A percentile compares a stretch with the other conserved stretches of the same genome.
Conservation (phyloP, 2,329 filamentous ascomycete genomes). For the Uncinocarpus reesii region DNA sequence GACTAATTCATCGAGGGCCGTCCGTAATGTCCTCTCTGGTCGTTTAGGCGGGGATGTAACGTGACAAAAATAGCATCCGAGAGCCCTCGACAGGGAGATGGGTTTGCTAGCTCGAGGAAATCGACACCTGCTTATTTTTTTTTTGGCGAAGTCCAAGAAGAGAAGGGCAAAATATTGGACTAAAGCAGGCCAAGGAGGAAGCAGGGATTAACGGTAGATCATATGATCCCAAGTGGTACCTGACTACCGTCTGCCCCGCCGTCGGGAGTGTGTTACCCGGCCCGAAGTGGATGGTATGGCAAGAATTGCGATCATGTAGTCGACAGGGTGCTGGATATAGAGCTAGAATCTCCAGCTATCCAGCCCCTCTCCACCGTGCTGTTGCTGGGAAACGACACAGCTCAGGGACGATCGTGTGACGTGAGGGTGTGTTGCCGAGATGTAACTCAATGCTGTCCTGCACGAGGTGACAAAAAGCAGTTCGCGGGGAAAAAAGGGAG, state of each 20-base stretch:
- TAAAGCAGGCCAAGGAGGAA: background rate
- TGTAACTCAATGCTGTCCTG: background rate
- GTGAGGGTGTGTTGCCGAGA: background rate
- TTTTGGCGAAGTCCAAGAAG: background rate
- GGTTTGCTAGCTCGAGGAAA: background rate
- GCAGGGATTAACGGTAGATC: background rate
- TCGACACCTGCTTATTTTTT: background rate
- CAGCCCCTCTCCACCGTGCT: background rate
- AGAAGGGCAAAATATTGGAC: background rate
- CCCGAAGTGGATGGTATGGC: background rate
- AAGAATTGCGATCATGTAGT: background rate
- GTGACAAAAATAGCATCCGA: background rate
- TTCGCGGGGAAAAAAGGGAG: background rate
- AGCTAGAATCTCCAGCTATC: background rate
- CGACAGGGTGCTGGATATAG: background rate
- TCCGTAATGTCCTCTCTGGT: background rate
- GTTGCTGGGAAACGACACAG: background rate
- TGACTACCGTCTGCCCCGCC: background rate
- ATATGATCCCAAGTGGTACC: constrained; percentile 5
- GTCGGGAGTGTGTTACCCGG: background rate
- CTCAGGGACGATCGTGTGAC: background rate
- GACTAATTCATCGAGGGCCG: too few relatives aligned
- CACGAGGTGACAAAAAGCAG: background rate
- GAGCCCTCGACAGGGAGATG: background rate
- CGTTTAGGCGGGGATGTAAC: background rate